Evolutionary conservation across 2,329 filamentous ascomycete species (phyloP).

Genomic region (Aspergillus bombycis): DNA sequence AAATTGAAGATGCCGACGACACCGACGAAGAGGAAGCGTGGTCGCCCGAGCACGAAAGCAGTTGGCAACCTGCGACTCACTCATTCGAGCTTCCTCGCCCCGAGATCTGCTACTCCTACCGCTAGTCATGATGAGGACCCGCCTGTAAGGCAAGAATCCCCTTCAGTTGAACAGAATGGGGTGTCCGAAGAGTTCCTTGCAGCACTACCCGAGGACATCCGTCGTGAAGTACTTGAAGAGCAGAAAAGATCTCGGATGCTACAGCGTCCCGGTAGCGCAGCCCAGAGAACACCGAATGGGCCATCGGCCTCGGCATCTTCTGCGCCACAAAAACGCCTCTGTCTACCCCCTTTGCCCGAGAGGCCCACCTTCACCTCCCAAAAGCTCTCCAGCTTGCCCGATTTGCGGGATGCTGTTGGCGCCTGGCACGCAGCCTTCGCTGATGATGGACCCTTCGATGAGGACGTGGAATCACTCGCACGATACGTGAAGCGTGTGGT

Average conservation of each 20-base stretch:
- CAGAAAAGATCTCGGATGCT: constrained; percentile 66
- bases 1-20: constrained; percentile 54
- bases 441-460: constrained; percentile 73
- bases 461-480: constrained; percentile 75
- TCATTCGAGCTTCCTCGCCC: constrained; percentile 72
- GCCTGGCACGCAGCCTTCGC: constrained; percentile 76
- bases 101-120: constrained; percentile 23
- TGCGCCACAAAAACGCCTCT: constrained; percentile 30
- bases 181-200: constrained; percentile 75
- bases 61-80: constrained; percentile 64
- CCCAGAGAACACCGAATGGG: constrained; percentile 24
- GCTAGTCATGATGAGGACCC: constrained; percentile 12
- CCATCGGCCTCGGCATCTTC: constrained; percentile 19
- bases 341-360: constrained; percentile 53
- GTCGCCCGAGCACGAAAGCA: constrained; percentile 55
- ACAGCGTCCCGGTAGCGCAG: constrained; percentile 55
- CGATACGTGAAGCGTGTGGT: constrained; percentile 75
- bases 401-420: constrained; percentile 73
- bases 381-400: constrained; percentile 57
- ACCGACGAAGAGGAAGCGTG: constrained; percentile 68
- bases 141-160: constrained; percentile 29
- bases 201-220: constrained; percentile 79
- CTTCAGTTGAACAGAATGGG: constrained; percentile 30
- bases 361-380: constrained; percentile 65
- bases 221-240: constrained; percentile 76